These are phyloP conservation scores for Fraxinus ornus DNA, from an alignment of 305 asterid species.

Conservation along the genomic window DNA sequence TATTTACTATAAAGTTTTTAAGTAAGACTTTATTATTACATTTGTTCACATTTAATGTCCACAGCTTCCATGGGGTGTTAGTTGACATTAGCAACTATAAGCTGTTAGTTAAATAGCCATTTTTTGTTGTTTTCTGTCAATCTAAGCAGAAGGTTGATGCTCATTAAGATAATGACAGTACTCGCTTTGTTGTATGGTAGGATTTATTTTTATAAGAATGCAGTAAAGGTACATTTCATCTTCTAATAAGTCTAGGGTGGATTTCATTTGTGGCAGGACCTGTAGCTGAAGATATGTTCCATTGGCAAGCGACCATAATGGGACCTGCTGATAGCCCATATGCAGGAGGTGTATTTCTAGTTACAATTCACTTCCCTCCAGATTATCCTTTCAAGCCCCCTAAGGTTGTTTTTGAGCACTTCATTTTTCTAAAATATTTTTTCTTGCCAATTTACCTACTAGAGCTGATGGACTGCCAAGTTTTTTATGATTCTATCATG, in stretches of 20 bases:
- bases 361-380: conserved; percentile 40
- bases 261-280: conserved; percentile 34
- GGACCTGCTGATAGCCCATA: conserved; percentile 39
- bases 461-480: neutral
- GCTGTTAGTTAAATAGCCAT: neutral
- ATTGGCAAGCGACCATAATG: conserved; percentile 47
- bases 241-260: neutral
- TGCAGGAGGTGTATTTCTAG: conserved; percentile 35
- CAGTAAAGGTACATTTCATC: neutral
- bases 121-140: neutral
- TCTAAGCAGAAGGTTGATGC: neutral
- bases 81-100: neutral
- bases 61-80: neutral
- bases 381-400: conserved; percentile 49
- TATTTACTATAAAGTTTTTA: neutral
- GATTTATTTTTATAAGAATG: neutral
- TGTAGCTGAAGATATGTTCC: conserved; percentile 46
- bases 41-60: neutral
- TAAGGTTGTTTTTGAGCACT: conserved; percentile 26
- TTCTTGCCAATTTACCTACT: neutral
- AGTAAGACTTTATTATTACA: neutral
- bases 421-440: neutral
- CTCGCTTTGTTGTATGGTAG: neutral
- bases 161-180: neutral
- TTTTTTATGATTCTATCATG: neutral